Evolutionary conservation across 805 yeast species (phyloP).

Genomic region (Yamadazyma paraphyllophila): DNA sequence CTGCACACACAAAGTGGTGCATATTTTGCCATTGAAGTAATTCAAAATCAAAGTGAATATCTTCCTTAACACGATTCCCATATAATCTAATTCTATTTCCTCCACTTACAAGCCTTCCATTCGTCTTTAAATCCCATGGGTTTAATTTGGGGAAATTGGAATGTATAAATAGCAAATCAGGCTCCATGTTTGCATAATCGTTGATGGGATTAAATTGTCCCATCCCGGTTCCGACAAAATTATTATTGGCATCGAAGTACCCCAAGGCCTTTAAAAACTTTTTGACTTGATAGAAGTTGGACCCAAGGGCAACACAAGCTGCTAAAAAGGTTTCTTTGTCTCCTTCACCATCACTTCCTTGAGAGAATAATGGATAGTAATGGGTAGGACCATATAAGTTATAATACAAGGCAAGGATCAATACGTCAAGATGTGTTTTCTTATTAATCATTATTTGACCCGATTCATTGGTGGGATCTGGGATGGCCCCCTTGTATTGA

Average conservation of each 20-base stretch:
- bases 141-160: conserved; percentile 67
- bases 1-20: conserved; percentile 53
- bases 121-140: conserved; percentile 52
- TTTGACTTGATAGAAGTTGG: conserved; percentile 54
- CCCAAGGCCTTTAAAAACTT: conserved; percentile 54
- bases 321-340: conserved; percentile 78
- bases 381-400: conserved; percentile 42
- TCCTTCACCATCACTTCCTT: conserved; percentile 66
- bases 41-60: conserved; percentile 58
- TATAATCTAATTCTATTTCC: conserved; percentile 55
- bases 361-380: conserved; percentile 42
- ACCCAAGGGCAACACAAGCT: conserved; percentile 52
- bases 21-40: conserved; percentile 57
- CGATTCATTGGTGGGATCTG: conserved; percentile 35
- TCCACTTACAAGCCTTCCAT: conserved; percentile 39
- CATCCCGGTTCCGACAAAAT: conserved; percentile 71
- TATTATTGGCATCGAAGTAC: conserved; percentile 30
- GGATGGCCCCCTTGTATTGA: conserved; percentile 29
- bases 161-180: conserved; percentile 52
- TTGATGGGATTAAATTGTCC: conserved; percentile 69
- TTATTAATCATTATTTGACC: conserved; percentile 44
- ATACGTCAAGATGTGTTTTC: conserved; percentile 34
- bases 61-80: conserved; percentile 53
- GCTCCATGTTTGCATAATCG: conserved; percentile 41
- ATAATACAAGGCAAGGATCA: conserved; percentile 40